Base-by-base conservation (phyloP, 1,139 yeast species). In the Nakaseomyces nivariensis region DNA sequence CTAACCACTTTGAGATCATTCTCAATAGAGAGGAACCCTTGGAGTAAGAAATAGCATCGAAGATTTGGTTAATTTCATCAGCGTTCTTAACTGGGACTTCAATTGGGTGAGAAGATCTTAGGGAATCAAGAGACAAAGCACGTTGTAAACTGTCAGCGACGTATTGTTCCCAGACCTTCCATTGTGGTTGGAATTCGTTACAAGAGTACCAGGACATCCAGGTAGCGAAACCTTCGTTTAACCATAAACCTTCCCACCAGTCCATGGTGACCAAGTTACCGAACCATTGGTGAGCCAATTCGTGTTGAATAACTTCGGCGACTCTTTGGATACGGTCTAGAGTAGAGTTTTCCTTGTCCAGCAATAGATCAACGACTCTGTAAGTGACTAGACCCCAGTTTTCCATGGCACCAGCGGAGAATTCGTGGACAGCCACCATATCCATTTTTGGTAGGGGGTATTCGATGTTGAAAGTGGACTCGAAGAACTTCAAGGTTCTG, bases 211-310 rank as follows among this genome's bases (percentile, higher is more conserved):
- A 82, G 79, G 56, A 83, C 81, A 81, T 82, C 85, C 86, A 84
- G 48, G 92, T 85, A 48, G 92, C 94, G 63, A 85, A 85, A 36
- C 90, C 90, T 70, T 84, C 92, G 66, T 84, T 84, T 56, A 84
- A 73, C 92, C 92, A 84, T 59, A 84, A 75, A 58, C 82, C 89
- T 66, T 82, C 87, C 92, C 92, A 84, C 85, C 87, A 84, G 54
- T 82, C 81, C 92, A 84, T 84, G 50, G 92, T 84, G 52, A 84
- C 90, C 65, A 83, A 73, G 69, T 84, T 81, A 54, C 92, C 92
- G 62, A 84, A 84, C 90, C 90, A 84, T 69, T 84, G 90, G 64
- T 84, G 92, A 31, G 90, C 92, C 69, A 84, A 72, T 67, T 84
- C 92, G 69, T 84, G 92, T 61, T 82, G 82, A 50, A 84, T 83